Base-by-base conservation (phyloP, 208 protist species). In the Trypanosoma brucei region DNA sequence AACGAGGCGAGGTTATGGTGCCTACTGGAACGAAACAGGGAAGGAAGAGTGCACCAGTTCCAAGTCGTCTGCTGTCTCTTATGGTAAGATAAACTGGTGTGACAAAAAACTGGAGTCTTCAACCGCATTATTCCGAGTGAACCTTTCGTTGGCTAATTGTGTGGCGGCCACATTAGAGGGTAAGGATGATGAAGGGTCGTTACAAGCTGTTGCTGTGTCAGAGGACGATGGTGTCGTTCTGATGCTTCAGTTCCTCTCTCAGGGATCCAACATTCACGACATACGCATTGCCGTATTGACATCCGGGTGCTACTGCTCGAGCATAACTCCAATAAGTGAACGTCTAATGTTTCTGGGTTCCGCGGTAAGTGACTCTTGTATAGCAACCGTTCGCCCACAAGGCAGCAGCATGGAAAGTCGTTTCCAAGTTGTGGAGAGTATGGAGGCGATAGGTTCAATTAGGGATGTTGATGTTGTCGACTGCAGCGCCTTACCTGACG, bases 161-260 rank as follows among this genome's bases (percentile, higher is more conserved):
- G 52, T 65, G 0, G 68, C 72, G 4, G 45, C 68, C 5, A 48
- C 53, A 5, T 31, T 78, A 51, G 13, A 14, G 51, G 58, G 7
- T 7, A 44, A 37, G 7, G 46, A 42, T n/a, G n/a, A n/a, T 30
- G 65, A 48, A 22, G 22, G 22, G 53, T 45, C 22, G 3, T 65
- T 86, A 42, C 62, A 78, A 8, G 55, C 91, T n/a, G 62, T 93
- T 37, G 54, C 80, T 6, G 57, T 93, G 0, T 88, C 80, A 13
- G 84, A 95, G 70, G 79, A 86, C 13, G 82, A 91, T 6, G 89
- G 89, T 39, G 90, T 86, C 0, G 76, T 91, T 22, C 55, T 86
- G 5, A 62, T 81, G 8, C 59, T 95, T 30, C 46, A 51, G 7
- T 44, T 93, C 39, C 9, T 59, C 2, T 62, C 78, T 4, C 76